Conservation (phyloP, 2,329 filamentous ascomycete species). For the Drechslerella stenobrocha region DNA sequence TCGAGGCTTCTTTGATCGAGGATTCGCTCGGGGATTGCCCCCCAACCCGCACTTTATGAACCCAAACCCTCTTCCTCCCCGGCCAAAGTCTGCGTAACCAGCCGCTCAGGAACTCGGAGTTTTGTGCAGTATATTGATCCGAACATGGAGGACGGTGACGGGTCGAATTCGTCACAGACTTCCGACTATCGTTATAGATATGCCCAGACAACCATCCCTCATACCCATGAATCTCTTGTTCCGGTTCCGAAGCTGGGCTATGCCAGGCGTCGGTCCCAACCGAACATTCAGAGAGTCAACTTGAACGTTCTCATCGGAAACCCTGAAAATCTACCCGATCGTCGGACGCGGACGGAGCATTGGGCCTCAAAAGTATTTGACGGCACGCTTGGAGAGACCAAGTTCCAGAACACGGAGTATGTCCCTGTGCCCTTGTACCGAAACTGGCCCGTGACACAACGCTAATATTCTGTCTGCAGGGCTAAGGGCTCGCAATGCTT, state of each 20-base stretch:
- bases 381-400: constrained; percentile 32
- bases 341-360: constrained; percentile 29
- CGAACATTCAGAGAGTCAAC: constrained; percentile 46
- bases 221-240: constrained; percentile 25
- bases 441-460: constrained; percentile 7
- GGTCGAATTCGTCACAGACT: constrained; percentile 45
- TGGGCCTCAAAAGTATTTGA: constrained; percentile 45
- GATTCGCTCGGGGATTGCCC: constrained; percentile 22
- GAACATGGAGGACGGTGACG: constrained; percentile 32
- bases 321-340: constrained; percentile 20
- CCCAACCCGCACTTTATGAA: constrained; percentile 44
- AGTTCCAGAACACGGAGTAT: constrained; percentile 40
- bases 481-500: constrained; percentile 52
- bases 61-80: constrained; percentile 28
- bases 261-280: constrained; percentile 36
- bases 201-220: constrained; percentile 6
- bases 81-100: constrained; percentile 46
- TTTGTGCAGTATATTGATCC: constrained; percentile 48
- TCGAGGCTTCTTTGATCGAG: constrained; percentile 29
- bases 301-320: constrained; percentile 40
- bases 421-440: constrained; percentile 12
- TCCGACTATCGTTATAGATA: constrained; percentile 44
- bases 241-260: constrained; percentile 35
- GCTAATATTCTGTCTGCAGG: constrained; percentile 23
- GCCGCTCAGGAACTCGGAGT: constrained; percentile 44